phyloP scores from a whole-genome alignment of 2,329 filamentous ascomycete genomes.

The Aspergillus viridinutans region DNA sequence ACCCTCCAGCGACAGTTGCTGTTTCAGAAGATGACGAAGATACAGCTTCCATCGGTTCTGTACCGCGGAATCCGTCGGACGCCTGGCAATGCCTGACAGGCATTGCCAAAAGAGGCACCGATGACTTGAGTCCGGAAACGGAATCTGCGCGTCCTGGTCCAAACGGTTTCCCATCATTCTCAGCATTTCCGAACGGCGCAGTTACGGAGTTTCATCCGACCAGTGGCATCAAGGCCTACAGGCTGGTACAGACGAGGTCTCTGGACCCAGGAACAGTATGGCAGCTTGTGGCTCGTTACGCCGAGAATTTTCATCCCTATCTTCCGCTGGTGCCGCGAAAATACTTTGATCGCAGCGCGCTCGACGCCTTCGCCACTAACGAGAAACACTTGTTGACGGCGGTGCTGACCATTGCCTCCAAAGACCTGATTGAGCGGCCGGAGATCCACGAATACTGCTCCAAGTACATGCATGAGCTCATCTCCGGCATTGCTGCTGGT shows the following conservation, averaged over 20 bases:
- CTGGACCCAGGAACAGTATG: constrained; percentile 49
- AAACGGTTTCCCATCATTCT: constrained; percentile 21
- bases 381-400: constrained; percentile 67
- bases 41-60: constrained; percentile 38
- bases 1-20: constrained; percentile 25
- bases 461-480: constrained; percentile 64
- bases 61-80: constrained; percentile 46
- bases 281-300: constrained; percentile 55
- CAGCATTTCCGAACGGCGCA: constrained; percentile 23
- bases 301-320: constrained; percentile 64
- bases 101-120: constrained; percentile 38
- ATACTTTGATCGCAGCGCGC: constrained; percentile 52
- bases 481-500: constrained; percentile 63
- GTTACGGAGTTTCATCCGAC: constrained; percentile 23
- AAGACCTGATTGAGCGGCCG: constrained; percentile 62
- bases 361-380: constrained; percentile 54
- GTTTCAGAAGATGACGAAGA: constrained; percentile 36
- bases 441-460: constrained; percentile 63
- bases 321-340: constrained; percentile 63
- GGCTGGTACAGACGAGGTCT: constrained; percentile 41
- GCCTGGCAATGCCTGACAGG: constrained; percentile 47
- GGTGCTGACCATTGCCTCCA: constrained; percentile 66
- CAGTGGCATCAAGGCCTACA: constrained; percentile 39
- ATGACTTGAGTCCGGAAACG: constrained; percentile 18
- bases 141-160: constrained; percentile 22